Evolutionary conservation across 2,329 filamentous ascomycete genomes (phyloP), one percentile per base, ranked within the genome.

Genomic region (Akanthomyces muscarius): DNA sequence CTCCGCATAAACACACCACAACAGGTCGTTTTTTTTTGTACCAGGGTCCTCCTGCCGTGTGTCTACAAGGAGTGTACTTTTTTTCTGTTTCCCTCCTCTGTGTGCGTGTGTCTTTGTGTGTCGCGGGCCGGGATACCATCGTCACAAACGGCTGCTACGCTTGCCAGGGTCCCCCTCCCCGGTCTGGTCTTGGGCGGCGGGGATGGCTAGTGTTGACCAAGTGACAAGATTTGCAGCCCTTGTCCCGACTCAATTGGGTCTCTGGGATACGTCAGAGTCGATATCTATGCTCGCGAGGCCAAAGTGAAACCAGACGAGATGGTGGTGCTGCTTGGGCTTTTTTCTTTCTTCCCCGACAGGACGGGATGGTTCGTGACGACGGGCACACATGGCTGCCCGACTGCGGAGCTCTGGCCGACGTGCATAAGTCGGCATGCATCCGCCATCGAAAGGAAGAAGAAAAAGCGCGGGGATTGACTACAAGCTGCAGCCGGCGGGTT

Each of bases 361-460:
- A 30, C 33, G 42, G 38, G 13, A 61, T 36, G 48, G 55, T 58
- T 58, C 55, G 41, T 45, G 42, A 44, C 13, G 44, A 48, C n/a
- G 10, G 16, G 18, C 6, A 45, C 52, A 45, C 21, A 57, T 63
- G 38, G 61, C 47, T 58, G 61, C 61, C 61, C 61, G 61, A 63
- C 54, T 58, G 61, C 61, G 61, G 54, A 63, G 61, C 23, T 57
- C 38, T 53, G 53, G 45, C 45, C 61, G 53, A 58, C 53, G 48
- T 63, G 61, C 61, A 63, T 63, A 45, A 56, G 33, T 42, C 25
- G 52, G 18, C 44, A 21, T 61, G 23, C 25, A 25, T 50, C 47
- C n/a, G 42, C 38, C 55, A 58, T 42, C 25, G 23, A 55, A 25
- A 42, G 23, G 4, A 52, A 55, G 41, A 41, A 41, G 36, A 53